phyloP scores from a whole-genome alignment of 257 asterid genomes.

The Striga asiatica region DNA sequence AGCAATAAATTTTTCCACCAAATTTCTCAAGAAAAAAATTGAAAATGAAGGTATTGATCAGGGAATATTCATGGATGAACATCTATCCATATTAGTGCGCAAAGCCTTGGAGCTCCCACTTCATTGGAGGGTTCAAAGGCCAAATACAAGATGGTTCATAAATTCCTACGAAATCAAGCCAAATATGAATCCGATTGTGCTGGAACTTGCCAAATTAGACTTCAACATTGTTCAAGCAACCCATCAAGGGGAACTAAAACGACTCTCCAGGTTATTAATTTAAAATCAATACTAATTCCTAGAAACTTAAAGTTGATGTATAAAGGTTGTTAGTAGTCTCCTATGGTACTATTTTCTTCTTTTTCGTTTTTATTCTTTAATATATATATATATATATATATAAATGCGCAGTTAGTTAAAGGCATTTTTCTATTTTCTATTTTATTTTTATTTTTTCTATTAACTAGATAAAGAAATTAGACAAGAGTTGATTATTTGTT shows the following conservation, averaged over 20 bases:
- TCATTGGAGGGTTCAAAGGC: conserved; percentile 30
- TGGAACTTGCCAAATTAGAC: conserved; percentile 36
- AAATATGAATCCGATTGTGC: conserved; percentile 14
- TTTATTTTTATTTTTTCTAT: too few relatives aligned
- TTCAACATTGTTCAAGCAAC: conserved; percentile 36
- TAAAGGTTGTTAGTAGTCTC: too few relatives aligned
- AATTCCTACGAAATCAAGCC: conserved; percentile 17
- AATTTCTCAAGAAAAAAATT: conserved; percentile 1
- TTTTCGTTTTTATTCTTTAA: too few relatives aligned
- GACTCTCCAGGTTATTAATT: conserved; percentile 20
- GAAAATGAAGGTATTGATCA: neutral
- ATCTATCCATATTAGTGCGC: conserved; percentile 6
- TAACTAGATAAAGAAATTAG: too few relatives aligned
- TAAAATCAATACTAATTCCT: neutral
- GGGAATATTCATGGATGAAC: conserved; percentile 14
- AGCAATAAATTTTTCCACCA: conserved; percentile 23
- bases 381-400: too few relatives aligned
- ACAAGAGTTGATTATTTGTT: too few relatives aligned
- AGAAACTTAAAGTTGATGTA: neutral
- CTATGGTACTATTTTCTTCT: neutral
- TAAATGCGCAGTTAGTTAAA: too few relatives aligned
- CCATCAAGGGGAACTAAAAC: conserved; percentile 25
- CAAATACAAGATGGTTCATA: conserved; percentile 33
- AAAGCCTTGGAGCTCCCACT: conserved; percentile 35
- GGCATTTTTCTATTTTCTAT: too few relatives aligned